Percentiles rank a stretch among this genome's conserved stretches.
Evolutionary conservation across 2,329 filamentous ascomycete genomes (phyloP).

Genomic region (Epichloe gansuensis): DNA sequence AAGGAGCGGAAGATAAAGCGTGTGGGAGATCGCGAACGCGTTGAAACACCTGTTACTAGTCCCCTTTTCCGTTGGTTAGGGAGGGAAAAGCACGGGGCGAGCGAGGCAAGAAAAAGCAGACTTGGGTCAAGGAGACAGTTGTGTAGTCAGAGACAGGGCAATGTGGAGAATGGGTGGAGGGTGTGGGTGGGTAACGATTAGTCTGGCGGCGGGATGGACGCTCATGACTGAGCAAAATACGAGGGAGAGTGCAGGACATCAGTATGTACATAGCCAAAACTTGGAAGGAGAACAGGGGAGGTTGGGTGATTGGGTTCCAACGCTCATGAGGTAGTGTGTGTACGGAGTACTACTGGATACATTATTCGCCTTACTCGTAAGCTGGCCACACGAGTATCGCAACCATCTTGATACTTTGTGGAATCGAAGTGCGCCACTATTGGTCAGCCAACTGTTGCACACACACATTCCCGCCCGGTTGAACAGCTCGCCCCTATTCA

Average conservation of each 20-base stretch:
- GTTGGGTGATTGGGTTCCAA: no score
- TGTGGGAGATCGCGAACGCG: slow-evolving; percentile 3
- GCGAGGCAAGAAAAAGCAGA: not conserved
- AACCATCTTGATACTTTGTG: not conserved
- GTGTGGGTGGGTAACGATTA: slow-evolving; percentile 1
- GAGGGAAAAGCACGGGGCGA: not conserved
- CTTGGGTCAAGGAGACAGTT: not conserved
- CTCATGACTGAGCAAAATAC: not conserved
- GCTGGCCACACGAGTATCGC: not conserved
- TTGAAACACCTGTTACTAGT: not conserved
- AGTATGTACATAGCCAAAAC: not conserved
- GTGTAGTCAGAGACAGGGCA: not conserved
- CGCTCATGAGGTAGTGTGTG: no score
- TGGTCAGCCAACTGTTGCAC: not conserved
- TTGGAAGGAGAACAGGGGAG: not conserved
- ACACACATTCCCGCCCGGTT: not conserved
- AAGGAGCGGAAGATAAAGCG: slow-evolving; percentile 8
- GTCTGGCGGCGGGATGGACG: not conserved
- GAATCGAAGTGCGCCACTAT: not conserved
- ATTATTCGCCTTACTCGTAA: no score
- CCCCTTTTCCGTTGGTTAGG: slow-evolving; percentile 1
- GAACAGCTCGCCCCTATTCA: no score
- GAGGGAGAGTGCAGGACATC: not conserved
- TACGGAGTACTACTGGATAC: no score
- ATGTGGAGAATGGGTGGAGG: not conserved